These are phyloP conservation scores for Talaromyces wortmannii DNA, from an alignment of 495 filamentous ascomycete genomes.

Conservation along the genomic window DNA sequence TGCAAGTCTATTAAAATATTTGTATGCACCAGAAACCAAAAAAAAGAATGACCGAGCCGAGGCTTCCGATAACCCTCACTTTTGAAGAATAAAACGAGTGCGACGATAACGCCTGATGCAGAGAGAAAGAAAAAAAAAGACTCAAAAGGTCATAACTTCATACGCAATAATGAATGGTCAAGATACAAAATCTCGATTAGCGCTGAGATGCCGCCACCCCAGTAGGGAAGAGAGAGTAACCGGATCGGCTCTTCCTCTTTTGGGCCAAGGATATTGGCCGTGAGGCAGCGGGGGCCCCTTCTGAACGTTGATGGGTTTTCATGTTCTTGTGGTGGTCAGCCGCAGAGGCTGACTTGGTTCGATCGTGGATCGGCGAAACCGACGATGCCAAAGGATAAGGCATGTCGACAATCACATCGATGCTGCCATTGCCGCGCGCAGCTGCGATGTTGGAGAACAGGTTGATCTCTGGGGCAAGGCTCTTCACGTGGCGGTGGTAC, in stretches of 20 bases:
- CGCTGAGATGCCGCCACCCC: slow-evolving; percentile 5
- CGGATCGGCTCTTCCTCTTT: slow-evolving; percentile 28
- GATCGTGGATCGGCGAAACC: slow-evolving; percentile 19
- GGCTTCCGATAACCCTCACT: not conserved
- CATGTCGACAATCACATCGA: slow-evolving; percentile 14
- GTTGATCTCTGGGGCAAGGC: slow-evolving; percentile 25
- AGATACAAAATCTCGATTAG: not conserved
- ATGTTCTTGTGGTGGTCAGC: not conserved
- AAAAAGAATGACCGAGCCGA: not conserved
- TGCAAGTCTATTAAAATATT: not conserved
- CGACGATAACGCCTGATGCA: not conserved
- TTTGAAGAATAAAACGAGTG: not conserved
- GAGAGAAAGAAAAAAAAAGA: not conserved
- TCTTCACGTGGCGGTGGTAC: slow-evolving; percentile 35
- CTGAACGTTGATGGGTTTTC: not conserved
- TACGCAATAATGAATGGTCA: not conserved
- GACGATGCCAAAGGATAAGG: slow-evolving; percentile 3
- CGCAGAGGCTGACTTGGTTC: slow-evolving; percentile 29
- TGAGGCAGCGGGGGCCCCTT: slow-evolving; percentile 1
- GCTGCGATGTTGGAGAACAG: slow-evolving; percentile 19
- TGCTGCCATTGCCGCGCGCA: slow-evolving; percentile 15
- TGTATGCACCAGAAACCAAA: not conserved
- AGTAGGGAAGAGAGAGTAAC: slow-evolving; percentile 40
- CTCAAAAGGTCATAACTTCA: slow-evolving; percentile 2
- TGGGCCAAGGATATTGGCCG: slow-evolving; percentile 6